phyloP scores from a whole-genome alignment of 2,329 filamentous ascomycete species.

The Trichoderma afroharzianum region DNA sequence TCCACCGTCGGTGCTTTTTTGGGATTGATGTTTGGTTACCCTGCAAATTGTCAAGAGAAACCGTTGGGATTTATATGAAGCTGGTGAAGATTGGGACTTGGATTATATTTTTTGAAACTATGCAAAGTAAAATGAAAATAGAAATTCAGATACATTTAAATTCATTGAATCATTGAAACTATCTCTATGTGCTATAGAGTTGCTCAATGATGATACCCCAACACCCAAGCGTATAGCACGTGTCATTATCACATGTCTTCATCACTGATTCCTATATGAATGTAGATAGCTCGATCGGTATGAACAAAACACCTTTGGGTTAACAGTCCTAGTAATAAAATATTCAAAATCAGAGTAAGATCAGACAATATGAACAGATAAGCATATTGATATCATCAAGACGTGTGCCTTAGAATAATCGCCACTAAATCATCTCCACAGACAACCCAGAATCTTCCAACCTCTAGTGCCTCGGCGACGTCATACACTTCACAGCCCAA shows the following conservation, averaged over 20 bases:
- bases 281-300: not conserved
- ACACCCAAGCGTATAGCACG: no score
- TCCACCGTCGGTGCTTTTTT: not conserved
- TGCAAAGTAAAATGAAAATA: not conserved
- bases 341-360: not conserved
- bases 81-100: no score
- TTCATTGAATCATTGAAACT: not conserved
- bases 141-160: not conserved
- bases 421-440: not conserved
- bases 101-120: no score
- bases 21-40: not conserved
- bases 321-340: not conserved
- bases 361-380: not conserved
- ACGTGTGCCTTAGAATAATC: not conserved
- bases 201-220: not conserved
- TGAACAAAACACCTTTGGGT: not conserved
- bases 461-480: constrained; percentile 7
- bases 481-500: not conserved
- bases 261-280: not conserved
- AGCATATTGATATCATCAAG: not conserved
- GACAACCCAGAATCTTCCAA: not conserved
- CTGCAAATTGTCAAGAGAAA: not conserved
- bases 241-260: not conserved
- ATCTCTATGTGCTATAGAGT: not conserved
- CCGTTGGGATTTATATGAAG: not conserved